Base-by-base conservation (phyloP, 306 rosid species). In the Pyrus communis region DNA sequence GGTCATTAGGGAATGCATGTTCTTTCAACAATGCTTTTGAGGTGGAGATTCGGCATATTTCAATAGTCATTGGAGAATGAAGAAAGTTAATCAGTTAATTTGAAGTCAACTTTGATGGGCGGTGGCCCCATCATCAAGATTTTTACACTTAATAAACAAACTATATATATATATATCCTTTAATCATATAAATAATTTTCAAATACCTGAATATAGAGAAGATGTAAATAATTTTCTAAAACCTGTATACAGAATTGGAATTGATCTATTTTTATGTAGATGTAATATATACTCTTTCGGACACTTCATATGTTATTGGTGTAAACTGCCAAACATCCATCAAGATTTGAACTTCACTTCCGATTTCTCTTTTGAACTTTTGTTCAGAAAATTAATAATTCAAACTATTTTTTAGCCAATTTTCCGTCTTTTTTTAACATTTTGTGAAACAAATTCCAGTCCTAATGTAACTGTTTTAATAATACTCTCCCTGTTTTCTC, bases 11-110 rank as follows among this genome's bases (percentile, higher is more conserved):
- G 40, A 35, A 49, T 49, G 19, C 54, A 49, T 81, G 80, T 57
- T 87, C 79, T 84, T 82, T 84, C 82, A 75, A 82, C 85, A 81
- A 81, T 64, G 85, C 85, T 88, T 84, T 79, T 84, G 81, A 86
- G 84, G 79, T 80, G 79, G 84, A 84, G 80, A 81, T 88, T 86
- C 87, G 90, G 88, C 89, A 87, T 88, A 90, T 89, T 89, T 82
- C 57, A 42, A 42, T 70, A 75, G 85, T 55, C 38, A 75, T 64
- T 54, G 71, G 52, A 30, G 67, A 66, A 65, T 49, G 61, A 33
- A 67, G 64, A 33, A 74, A 81, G 42, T 59, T 74, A 63, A 35
- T 58, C 63, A 79, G 71, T 25, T 61, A 61, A 49, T 14, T 4
- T 14, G 17, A 35, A 35, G 2, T 35, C 7, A 35, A 35, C 28